These are phyloP conservation scores for Ceriops zippeliana DNA, from an alignment of 345 rosid genomes.

Conservation along the genomic window DNA sequence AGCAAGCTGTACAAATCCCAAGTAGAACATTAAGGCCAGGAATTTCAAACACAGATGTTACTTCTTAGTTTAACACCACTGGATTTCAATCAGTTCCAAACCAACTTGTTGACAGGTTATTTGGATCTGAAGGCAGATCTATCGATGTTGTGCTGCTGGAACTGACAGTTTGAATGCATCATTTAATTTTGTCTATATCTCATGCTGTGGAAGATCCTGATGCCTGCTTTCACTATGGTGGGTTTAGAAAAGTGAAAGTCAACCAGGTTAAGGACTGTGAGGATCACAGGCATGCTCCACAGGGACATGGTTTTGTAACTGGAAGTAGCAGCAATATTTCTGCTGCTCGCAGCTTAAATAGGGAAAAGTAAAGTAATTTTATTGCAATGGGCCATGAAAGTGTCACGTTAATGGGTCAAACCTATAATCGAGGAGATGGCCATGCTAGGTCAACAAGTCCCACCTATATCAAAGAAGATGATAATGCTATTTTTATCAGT, in stretches of 20 bases:
- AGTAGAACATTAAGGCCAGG: constrained; percentile 33
- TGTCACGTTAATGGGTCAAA: constrained; percentile 41
- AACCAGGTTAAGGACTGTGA: constrained; percentile 59
- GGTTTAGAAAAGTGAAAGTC: constrained; percentile 56
- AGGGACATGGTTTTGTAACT: constrained; percentile 32
- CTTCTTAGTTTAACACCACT: constrained; percentile 60
- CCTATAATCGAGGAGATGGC: constrained; percentile 33
- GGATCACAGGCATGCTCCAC: constrained; percentile 33
- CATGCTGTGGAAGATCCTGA: constrained; percentile 55
- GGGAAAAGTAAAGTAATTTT: constrained; percentile 43
- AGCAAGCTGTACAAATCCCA: constrained; percentile 56
- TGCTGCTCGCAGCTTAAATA: constrained; percentile 34
- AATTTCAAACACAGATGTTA: constrained; percentile 33
- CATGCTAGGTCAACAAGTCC: constrained; percentile 28
- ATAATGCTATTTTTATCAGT: constrained; percentile 24
- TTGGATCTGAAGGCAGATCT: constrained; percentile 60
- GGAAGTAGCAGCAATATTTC: constrained; percentile 36
- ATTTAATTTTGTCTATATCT: constrained; percentile 57
- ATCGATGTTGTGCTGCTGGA: constrained; percentile 45
- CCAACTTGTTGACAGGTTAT: constrained; percentile 58
- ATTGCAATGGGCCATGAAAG: constrained; percentile 39
- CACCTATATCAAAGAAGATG: constrained; percentile 36
- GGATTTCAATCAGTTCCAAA: constrained; percentile 56
- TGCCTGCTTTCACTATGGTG: constrained; percentile 45
- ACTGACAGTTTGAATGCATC: constrained; percentile 36